Evolutionary conservation across 768 basidiomycete genomes (phyloP).

Genomic region (Podaxis rugospora): DNA sequence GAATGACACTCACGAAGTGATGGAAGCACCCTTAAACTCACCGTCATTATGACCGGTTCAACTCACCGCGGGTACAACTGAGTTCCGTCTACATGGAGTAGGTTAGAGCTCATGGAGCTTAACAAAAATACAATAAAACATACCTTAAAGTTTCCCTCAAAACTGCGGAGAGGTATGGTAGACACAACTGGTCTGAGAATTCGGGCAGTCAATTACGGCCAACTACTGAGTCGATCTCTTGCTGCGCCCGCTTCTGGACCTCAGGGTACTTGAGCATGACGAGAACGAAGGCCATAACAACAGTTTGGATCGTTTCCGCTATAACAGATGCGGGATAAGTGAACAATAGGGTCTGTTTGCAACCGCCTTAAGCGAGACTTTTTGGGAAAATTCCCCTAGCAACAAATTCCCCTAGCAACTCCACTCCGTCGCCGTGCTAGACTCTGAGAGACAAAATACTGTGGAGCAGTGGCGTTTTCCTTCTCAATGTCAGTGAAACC

Average conservation of each 20-base stretch:
- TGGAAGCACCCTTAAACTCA: slow-evolving; percentile 1
- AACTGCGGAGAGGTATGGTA: slow-evolving; percentile 20
- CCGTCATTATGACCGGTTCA: background rate
- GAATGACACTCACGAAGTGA: background rate
- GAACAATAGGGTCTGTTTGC: no score
- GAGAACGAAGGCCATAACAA: slow-evolving; percentile 19
- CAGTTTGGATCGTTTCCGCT: slow-evolving; percentile 7
- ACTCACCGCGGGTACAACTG: slow-evolving; percentile 24
- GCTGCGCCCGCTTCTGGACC: slow-evolving; percentile 22
- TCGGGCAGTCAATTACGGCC: slow-evolving; percentile 17
- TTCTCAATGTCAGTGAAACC: slow-evolving; percentile 10
- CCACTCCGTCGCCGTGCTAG: no score
- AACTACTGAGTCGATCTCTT: slow-evolving; percentile 23
- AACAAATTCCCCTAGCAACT: no score
- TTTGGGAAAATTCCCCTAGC: no score
- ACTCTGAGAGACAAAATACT: background rate
- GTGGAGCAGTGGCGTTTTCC: background rate
- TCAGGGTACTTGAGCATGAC: slow-evolving; percentile 23
- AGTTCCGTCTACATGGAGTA: background rate
- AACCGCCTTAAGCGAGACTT: no score
- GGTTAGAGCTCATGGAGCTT: background rate
- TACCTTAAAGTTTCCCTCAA: slow-evolving; percentile 20
- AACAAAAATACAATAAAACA: slow-evolving; percentile 17
- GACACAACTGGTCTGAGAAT: slow-evolving; percentile 16
- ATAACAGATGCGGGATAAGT: background rate